These are phyloP conservation scores for Tetrahymena thermophila DNA, from an alignment of 73 alveolate species.

Conservation along the genomic window DNA sequence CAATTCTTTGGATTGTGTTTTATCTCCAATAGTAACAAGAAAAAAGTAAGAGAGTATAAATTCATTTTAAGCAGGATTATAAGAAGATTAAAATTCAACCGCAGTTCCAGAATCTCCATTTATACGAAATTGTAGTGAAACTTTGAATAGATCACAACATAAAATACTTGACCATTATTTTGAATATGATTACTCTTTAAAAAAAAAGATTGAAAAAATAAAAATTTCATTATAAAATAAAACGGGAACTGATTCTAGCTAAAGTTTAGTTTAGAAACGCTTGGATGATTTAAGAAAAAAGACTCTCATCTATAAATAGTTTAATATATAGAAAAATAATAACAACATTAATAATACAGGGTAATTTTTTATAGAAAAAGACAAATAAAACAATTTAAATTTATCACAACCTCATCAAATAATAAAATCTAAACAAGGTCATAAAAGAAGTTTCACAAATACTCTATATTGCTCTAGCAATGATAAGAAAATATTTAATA, in stretches of 20 bases:
- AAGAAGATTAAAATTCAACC: not conserved
- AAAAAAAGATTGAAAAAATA: not conserved
- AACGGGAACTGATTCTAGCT: not conserved
- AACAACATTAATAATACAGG: not conserved
- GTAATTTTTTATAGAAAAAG: not conserved
- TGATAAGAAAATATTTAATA: not conserved
- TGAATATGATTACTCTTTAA: not conserved
- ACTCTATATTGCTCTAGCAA: not conserved
- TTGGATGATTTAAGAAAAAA: not conserved
- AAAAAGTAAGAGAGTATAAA: not conserved
- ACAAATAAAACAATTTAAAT: too few species aligned
- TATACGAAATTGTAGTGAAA: not conserved
- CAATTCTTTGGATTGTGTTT: not conserved
- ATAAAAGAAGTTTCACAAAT: not conserved
- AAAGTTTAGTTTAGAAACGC: not conserved
- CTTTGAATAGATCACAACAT: not conserved
- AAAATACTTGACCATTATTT: not conserved
- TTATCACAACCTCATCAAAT: too few species aligned
- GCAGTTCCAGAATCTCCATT: not conserved
- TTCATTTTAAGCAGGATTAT: not conserved
- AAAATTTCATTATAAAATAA: not conserved
- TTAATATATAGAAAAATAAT: too few species aligned
- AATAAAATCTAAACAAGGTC: not conserved
- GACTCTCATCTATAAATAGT: not conserved
- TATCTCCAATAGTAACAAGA: not conserved